Conservation (phyloP, 345 rosid species). For the Carallia pectinifolia region DNA sequence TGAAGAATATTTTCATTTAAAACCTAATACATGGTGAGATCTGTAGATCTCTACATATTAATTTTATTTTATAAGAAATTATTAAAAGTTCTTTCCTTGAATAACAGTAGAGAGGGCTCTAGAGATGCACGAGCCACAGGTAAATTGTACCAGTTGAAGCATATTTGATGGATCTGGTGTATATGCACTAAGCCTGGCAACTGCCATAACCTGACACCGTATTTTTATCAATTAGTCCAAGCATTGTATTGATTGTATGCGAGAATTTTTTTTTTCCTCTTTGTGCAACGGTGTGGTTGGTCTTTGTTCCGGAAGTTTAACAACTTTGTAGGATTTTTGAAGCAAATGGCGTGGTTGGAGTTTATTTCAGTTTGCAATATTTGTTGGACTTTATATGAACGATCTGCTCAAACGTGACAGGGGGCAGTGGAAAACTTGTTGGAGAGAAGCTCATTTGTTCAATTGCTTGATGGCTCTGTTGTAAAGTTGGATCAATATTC, state of each 20-base stretch:
- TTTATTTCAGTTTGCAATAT: neutral
- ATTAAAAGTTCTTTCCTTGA: no score
- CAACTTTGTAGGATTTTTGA: neutral
- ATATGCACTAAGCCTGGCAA: neutral
- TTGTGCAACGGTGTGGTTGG: neutral
- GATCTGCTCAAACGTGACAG: conserved; percentile 41
- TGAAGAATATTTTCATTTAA: no score
- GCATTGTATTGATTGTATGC: no score
- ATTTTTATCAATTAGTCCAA: neutral
- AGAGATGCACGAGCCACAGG: no score
- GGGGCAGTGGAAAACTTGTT: conserved; percentile 92
- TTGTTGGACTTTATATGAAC: neutral
- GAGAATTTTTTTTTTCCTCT: neutral
- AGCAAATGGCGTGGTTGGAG: no score
- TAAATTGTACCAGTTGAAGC: no score
- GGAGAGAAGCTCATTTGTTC: conserved; percentile 79
- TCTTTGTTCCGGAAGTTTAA: conserved; percentile 4
- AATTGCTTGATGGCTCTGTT: conserved; percentile 71
- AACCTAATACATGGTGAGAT: no score
- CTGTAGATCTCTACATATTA: no score
- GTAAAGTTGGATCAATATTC: conserved; percentile 58
- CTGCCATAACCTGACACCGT: neutral
- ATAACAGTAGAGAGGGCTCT: no score
- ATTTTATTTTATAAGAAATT: no score
- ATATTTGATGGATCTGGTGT: no score